Conservation (phyloP, 768 basidiomycete genomes). For the Boletus vermiculosoides region DNA sequence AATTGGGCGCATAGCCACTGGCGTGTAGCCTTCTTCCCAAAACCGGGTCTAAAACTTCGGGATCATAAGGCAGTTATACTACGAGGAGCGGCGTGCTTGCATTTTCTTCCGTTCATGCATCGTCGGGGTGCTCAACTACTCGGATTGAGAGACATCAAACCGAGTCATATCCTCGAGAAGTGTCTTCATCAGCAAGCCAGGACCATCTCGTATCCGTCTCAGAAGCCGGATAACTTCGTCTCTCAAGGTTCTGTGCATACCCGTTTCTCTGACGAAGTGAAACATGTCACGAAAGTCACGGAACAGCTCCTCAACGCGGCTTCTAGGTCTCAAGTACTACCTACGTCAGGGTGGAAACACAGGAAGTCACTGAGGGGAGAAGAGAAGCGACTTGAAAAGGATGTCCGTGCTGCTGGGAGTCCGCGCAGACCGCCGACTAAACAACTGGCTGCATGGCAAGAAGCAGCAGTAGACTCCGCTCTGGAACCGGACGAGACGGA, state of each 20-base stretch:
- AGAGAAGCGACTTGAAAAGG: slow-evolving; percentile 38
- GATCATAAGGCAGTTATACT: too few relatives aligned
- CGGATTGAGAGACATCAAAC: slow-evolving; percentile 16
- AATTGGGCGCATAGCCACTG: slow-evolving; percentile 26
- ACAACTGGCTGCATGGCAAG: slow-evolving; percentile 27
- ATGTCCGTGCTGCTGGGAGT: slow-evolving; percentile 14
- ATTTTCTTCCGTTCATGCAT: slow-evolving; percentile 34
- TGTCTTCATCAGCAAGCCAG: not conserved
- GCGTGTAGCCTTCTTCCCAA: not conserved
- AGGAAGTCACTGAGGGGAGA: slow-evolving; percentile 37
- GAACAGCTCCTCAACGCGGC: slow-evolving; percentile 36
- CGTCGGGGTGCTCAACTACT: slow-evolving; percentile 22
- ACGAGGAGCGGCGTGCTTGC: not conserved
- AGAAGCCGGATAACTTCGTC: not conserved
- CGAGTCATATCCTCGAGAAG: slow-evolving; percentile 13
- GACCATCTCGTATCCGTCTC: not conserved
- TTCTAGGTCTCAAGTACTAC: slow-evolving; percentile 24
- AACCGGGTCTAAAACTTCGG: too few relatives aligned
- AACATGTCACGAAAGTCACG: slow-evolving; percentile 21
- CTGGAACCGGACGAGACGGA: slow-evolving; percentile 12
- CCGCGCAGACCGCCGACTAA: slow-evolving; percentile 23
- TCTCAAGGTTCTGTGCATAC: not conserved
- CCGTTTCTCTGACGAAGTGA: slow-evolving; percentile 2
- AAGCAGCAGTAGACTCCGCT: slow-evolving; percentile 15
- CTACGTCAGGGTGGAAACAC: slow-evolving; percentile 38